phyloP scores from a whole-genome alignment of 2,329 filamentous ascomycete genomes.

The Botrytis tulipae region DNA sequence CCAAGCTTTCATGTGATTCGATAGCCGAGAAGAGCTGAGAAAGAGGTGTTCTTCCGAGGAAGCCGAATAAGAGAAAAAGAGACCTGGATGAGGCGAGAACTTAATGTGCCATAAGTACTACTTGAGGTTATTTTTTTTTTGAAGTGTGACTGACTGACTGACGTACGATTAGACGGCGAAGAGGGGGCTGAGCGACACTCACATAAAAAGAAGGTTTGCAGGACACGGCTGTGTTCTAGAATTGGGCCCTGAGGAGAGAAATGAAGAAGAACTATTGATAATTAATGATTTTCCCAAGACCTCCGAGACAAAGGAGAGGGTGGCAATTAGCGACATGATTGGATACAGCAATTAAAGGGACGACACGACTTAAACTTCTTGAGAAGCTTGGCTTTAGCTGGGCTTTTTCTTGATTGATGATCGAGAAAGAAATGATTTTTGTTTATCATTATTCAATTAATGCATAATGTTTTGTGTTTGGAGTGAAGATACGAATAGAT shows the following conservation, averaged over 20 bases:
- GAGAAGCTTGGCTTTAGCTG: neutral
- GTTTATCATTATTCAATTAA: neutral
- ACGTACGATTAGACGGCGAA: neutral
- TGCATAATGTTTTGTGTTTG: constrained; percentile 10
- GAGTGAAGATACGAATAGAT: neutral
- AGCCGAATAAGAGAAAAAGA: neutral
- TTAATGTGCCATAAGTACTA: neutral
- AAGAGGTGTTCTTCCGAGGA: neutral
- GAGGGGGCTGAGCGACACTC: neutral
- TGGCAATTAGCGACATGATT: neutral
- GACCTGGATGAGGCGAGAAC: neutral
- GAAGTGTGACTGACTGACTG: neutral
- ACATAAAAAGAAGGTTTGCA: neutral
- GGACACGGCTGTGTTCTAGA: neutral
- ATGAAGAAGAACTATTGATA: neutral
- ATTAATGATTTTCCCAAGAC: neutral
- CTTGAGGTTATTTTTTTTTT: neutral
- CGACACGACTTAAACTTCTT: neutral
- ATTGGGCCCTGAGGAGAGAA: neutral
- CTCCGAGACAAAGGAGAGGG: neutral
- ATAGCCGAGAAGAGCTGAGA: neutral
- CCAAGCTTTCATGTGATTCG: neutral
- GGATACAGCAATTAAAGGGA: neutral
- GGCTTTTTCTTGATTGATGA: neutral
- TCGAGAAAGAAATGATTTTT: neutral